Evolutionary conservation across 345 rosid genomes (phyloP).

Genomic region (Linum lewisii): DNA sequence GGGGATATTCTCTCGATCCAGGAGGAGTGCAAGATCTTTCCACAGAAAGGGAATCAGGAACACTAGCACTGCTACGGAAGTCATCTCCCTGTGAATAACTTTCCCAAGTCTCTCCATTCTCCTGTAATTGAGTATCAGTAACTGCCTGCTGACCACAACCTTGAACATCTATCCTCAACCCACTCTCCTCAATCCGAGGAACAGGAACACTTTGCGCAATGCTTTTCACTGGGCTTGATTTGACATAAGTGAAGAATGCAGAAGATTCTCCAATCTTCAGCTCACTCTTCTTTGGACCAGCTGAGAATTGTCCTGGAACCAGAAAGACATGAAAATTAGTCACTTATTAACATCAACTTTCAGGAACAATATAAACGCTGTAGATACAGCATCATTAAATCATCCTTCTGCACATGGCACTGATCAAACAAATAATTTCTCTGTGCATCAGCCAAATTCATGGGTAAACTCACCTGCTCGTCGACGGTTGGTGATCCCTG

Average conservation of each 20-base stretch:
- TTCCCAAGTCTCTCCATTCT: constrained; percentile 45
- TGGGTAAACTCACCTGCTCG: constrained; percentile 44
- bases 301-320: constrained; percentile 50
- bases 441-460: neutral
- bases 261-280: constrained; percentile 80
- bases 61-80: constrained; percentile 40
- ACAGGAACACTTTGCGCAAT: constrained; percentile 17
- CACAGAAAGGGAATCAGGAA: constrained; percentile 44
- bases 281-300: constrained; percentile 72
- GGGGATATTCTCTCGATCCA: constrained; percentile 38
- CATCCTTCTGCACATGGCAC: neutral
- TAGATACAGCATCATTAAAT: neutral
- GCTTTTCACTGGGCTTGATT: constrained; percentile 38
- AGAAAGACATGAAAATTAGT: neutral
- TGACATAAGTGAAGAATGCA: constrained; percentile 89
- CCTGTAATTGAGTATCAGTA: constrained; percentile 29
- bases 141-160: constrained; percentile 21
- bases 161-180: constrained; percentile 19
- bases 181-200: constrained; percentile 18
- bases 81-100: constrained; percentile 48
- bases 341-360: neutral
- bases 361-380: neutral
- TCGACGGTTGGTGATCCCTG: constrained; percentile 45
- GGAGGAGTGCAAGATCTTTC: constrained; percentile 59
- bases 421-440: neutral